Percentiles rank a stretch among this genome's conserved stretches.
phyloP scores from a whole-genome alignment of 495 filamentous ascomycete genomes.

The Penicillium riverlandense region DNA sequence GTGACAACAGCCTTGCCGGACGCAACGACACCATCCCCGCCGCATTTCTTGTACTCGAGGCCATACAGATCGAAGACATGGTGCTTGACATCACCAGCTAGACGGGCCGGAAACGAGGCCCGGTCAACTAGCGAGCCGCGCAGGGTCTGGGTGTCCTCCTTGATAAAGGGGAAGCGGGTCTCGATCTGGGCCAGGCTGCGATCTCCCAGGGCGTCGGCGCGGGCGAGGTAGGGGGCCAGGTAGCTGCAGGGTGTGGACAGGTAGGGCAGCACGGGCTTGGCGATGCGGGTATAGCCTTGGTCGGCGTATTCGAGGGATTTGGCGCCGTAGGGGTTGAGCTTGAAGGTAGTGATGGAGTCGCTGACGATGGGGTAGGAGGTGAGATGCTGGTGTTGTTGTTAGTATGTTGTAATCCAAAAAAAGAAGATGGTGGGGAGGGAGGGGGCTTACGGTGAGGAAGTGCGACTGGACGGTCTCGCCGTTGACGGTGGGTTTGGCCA shows the following conservation, averaged over 20 bases:
- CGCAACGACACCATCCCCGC: constrained; percentile 58
- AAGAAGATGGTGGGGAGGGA: not conserved
- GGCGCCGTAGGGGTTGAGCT: constrained; percentile 70
- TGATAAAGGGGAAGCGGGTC: constrained; percentile 73
- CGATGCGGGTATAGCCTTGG: constrained; percentile 57
- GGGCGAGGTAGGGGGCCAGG: constrained; percentile 73
- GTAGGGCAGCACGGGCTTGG: constrained; percentile 70
- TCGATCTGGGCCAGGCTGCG: constrained; percentile 68
- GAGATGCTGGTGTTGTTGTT: constrained; percentile 55
- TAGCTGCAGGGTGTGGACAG: constrained; percentile 68
- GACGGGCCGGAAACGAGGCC: constrained; percentile 58
- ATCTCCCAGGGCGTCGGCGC: constrained; percentile 75
- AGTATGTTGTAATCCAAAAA: not conserved
- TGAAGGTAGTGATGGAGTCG: constrained; percentile 70
- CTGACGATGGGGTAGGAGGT: constrained; percentile 77
- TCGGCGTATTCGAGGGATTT: constrained; percentile 68
- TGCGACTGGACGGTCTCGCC: constrained; percentile 60
- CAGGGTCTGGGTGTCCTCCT: constrained; percentile 76
- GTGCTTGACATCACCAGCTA: constrained; percentile 62
- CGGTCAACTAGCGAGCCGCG: constrained; percentile 55
- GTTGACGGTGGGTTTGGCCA: constrained; percentile 51
- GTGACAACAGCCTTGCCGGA: constrained; percentile 68
- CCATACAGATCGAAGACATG: constrained; percentile 69
- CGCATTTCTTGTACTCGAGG: constrained; percentile 70
- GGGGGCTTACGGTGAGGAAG: constrained; percentile 54